Evolutionary conservation across 169 alveolate species (phyloP), one percentile per base, ranked within the genome.

Genomic region (Amoebophrya sp.): DNA sequence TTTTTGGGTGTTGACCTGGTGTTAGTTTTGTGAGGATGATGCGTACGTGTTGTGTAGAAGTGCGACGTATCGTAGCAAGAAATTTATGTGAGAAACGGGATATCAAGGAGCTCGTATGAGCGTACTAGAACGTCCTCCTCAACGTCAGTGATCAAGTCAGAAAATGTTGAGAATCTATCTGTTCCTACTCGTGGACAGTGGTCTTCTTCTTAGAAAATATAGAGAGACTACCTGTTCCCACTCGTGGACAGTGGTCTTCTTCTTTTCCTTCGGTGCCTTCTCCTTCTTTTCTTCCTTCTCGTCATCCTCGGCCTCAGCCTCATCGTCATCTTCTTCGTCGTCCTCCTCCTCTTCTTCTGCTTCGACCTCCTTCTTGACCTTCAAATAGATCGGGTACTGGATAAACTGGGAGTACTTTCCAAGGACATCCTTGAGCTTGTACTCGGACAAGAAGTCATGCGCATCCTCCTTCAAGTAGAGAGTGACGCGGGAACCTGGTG

Each of bases 401-500:
- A 98, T 98, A 95, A 98, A 99, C 95, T 98, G 99, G 90, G 99
- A 97, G 97, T 98, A 99, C 94, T 96, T 98, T 93, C 96, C 96
- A 91, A 97, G 96, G 36, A 98, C 95, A 83, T 98, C 98, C 94
- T 96, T 97, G 90, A 99, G 95, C 92, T 97, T 92, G 90, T 92
- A 78, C 91, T 83, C 93, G 29, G 78, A 54, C 93, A 98, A 95
- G 94, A 97, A 98, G 92, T 98, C 99, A 26, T 98, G 97, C 14
- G 99, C 99, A 93, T 99, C 99, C 90, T 98, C 99, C 95, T 98
- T 99, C 92, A 99, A 96, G 95, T 97, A 98, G 83, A 99, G 97
- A 14, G 99, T 97, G 40, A 99, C 98, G 91, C 97, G 96, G 0
- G 91, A 41, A 41, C 91, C 91, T 89, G 77, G 1, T 89, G 18